Evolutionary conservation across 805 yeast species (phyloP), one percentile per base, ranked within the genome.

Genomic region (Kodamaea fukazawae): DNA sequence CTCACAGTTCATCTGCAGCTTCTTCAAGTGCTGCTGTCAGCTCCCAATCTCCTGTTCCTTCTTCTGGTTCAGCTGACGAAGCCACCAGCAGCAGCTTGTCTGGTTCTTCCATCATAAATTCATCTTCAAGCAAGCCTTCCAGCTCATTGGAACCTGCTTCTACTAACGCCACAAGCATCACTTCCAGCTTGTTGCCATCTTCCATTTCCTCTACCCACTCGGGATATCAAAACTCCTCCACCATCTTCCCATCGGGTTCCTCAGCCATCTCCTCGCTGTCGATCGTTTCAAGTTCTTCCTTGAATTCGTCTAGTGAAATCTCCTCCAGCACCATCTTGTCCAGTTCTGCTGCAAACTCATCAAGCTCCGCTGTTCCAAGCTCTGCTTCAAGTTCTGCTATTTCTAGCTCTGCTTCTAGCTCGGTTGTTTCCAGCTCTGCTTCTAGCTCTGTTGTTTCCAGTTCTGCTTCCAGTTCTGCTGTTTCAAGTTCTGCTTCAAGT

Each of bases 391-490:
- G 25, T 14, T 26, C 38, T 27, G 31, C 9, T 17, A 15, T 25
- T 11, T 14, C 37, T 7, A 12, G 12, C 3, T 18, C 25, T n/a
- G 18, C 20, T 18, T 29, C 36, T 4, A 18, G 33, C 11, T 26
- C 33, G 29, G 29, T 12, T 29, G 26, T 25, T 8, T 23, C 20
- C 20, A 36, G 23, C 34, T 31, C 40, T n/a, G 7, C 37, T 13
- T 12, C 28, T 7, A 28, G 23, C 23, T 20, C 23, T 20, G 23
- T 8, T 20, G 23, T 8, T n/a, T 20, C 23, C 23, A 6, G 23
- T 20, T 20, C 26, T 22, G 8, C 16, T 10, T 29, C 32, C 17
- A 29, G 31, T 29, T 10, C 31, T 13, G 31, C 31, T 29, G 8
- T 10, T 31, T 17, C 34, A 17, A 17, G 15, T 23, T 16, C 14